A percentile compares a stretch with the other conserved stretches of the same genome.
Evolutionary conservation across 2,329 filamentous ascomycete species (phyloP).

Genomic region (Colletotrichum tropicale): DNA sequence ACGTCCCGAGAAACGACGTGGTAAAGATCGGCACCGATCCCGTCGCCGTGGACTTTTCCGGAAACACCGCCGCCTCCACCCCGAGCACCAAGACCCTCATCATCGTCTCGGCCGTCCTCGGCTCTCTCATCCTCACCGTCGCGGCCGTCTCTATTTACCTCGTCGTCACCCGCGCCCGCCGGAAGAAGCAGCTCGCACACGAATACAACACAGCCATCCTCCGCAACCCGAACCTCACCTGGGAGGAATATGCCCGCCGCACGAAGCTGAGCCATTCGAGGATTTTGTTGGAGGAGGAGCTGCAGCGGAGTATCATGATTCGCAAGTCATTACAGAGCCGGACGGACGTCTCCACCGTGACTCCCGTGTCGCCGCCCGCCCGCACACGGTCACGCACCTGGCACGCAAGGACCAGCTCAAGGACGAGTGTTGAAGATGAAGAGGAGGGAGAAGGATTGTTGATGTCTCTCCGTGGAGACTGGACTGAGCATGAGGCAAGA

Average conservation of each 20-base stretch:
- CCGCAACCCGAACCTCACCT: slow-evolving; percentile 7
- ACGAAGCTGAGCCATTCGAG: slow-evolving; percentile 5
- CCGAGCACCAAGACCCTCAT: background rate
- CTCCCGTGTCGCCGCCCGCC: slow-evolving; percentile 8
- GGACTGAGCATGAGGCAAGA: slow-evolving; percentile 10
- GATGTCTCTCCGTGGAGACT: background rate
- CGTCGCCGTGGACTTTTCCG: slow-evolving; percentile 2
- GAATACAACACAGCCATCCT: slow-evolving; percentile 1
- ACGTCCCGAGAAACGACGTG: background rate
- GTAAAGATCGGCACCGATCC: slow-evolving; percentile 2
- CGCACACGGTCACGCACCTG: slow-evolving; percentile 3
- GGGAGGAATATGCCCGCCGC: slow-evolving; percentile 4
- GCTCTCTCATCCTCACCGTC: background rate
- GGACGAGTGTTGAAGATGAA: background rate
- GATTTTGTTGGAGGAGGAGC: slow-evolving; percentile 7
- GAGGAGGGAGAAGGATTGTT: slow-evolving; percentile 3
- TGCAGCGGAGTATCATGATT: slow-evolving; percentile 4
- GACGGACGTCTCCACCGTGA: background rate
- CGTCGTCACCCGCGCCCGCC: background rate
- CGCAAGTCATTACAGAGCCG: slow-evolving; percentile 11
- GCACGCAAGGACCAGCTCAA: background rate
- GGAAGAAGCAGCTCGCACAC: background rate
- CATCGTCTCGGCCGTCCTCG: slow-evolving; percentile 3
- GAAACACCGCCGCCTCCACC: background rate
- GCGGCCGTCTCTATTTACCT: background rate